Conservation (phyloP, 139 green algal species). For the Auxenochlorella pyrenoidosa region DNA sequence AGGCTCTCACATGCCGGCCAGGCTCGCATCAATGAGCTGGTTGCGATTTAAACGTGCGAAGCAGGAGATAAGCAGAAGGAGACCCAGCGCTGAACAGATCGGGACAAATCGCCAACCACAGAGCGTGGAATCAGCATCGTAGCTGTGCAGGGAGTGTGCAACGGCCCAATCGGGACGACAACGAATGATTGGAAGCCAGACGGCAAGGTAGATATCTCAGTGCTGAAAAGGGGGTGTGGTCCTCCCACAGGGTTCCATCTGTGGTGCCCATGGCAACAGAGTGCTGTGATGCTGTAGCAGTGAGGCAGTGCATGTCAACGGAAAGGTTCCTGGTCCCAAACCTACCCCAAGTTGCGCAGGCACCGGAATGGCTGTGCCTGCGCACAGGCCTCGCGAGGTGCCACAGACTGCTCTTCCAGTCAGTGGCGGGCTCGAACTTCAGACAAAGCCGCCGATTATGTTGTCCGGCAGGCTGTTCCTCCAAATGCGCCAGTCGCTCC, state of each 20-base stretch:
- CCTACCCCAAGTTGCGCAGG: too few species aligned
- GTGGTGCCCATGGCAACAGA: too few species aligned
- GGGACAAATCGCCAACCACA: background rate
- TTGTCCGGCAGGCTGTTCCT: constrained; percentile 51
- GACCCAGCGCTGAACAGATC: background rate
- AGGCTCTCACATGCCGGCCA: background rate
- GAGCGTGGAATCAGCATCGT: background rate
- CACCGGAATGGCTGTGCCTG: too few species aligned
- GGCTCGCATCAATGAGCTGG: too few species aligned
- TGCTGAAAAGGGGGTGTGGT: background rate
- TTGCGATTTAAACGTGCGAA: background rate
- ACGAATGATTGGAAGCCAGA: background rate
- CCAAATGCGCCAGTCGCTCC: constrained; percentile 38
- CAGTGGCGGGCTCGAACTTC: background rate
- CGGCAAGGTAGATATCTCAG: background rate
- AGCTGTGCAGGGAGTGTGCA: background rate
- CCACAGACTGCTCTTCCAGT: too few species aligned
- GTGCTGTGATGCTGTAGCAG: background rate
- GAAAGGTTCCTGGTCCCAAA: too few species aligned
- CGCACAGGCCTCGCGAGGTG: too few species aligned
- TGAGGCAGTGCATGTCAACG: too few species aligned
- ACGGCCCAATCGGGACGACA: background rate
- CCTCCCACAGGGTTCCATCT: background rate
- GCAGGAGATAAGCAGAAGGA: background rate
- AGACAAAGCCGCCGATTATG: constrained; percentile 35